Conservation (phyloP, 352 stramenopile genomes). For the Globisporangium spiculum region DNA sequence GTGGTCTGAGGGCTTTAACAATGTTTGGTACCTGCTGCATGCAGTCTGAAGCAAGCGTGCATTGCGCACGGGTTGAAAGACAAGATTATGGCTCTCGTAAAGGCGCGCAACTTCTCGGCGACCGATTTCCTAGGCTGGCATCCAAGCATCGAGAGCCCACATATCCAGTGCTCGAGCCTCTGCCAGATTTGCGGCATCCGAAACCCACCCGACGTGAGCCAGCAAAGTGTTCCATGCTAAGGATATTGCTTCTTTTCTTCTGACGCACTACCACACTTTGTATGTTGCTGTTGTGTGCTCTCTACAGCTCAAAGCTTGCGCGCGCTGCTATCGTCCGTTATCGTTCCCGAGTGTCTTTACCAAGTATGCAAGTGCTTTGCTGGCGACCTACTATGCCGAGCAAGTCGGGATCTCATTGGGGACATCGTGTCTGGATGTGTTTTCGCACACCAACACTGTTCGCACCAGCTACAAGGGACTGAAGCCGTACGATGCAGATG, state of each 20-base stretch:
- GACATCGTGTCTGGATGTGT: slow-evolving; percentile 67
- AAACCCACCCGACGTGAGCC: slow-evolving; percentile 57
- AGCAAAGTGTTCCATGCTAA: too few relatives aligned
- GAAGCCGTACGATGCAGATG: slow-evolving; percentile 56
- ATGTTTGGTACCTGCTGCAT: not conserved
- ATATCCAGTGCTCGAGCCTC: slow-evolving; percentile 69
- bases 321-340: slow-evolving; percentile 52
- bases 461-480: slow-evolving; percentile 71
- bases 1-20: not conserved
- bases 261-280: not conserved
- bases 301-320: slow-evolving; percentile 28
- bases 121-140: slow-evolving; percentile 83
- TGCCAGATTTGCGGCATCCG: slow-evolving; percentile 73
- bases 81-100: slow-evolving; percentile 48
- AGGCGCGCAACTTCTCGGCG: slow-evolving; percentile 61
- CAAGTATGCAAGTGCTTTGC: slow-evolving; percentile 69
- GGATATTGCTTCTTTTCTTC: not conserved
- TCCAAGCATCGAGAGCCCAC: slow-evolving; percentile 65
- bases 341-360: slow-evolving; percentile 74
- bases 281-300: not conserved
- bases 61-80: slow-evolving; percentile 60
- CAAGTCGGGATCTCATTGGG: slow-evolving; percentile 71
- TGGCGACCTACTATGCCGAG: slow-evolving; percentile 80
- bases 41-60: slow-evolving; percentile 57
- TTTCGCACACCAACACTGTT: slow-evolving; percentile 65